Conservation (phyloP, 768 basidiomycete genomes). For the Zangia roseola region DNA sequence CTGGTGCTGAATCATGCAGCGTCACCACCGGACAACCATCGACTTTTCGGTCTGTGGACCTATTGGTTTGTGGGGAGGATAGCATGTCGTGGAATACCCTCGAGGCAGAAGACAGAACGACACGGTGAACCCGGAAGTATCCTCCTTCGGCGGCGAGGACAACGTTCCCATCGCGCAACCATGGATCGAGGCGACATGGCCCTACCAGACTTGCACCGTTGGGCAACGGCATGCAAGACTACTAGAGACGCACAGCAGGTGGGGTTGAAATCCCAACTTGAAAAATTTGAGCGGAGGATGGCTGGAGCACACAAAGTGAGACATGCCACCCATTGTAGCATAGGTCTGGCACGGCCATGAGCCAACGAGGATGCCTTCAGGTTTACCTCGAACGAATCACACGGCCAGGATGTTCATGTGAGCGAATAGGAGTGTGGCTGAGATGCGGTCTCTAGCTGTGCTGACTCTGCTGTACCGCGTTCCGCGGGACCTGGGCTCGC, state of each 20-base stretch:
- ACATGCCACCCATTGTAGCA: conserved; percentile 15
- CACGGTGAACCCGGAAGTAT: conserved; percentile 21
- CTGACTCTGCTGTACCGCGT: too few species aligned
- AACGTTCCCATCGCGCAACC: conserved; percentile 25
- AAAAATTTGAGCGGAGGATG: conserved; percentile 10
- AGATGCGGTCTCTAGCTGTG: too few species aligned
- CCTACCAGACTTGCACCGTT: conserved; percentile 12
- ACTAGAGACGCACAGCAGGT: conserved; percentile 10
- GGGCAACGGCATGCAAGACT: conserved; percentile 22
- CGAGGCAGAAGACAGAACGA: conserved; percentile 23
- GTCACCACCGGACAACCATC: conserved; percentile 26
- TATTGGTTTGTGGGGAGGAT: conserved; percentile 8
- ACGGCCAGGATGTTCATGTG: conserved; percentile 10
- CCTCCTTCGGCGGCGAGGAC: conserved; percentile 22
- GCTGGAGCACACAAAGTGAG: conserved; percentile 9
- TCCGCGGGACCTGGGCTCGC: too few species aligned
- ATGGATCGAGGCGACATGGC: conserved; percentile 22
- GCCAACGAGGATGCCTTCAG: conserved; percentile 28
- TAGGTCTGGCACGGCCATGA: conserved; percentile 28
- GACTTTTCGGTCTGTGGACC: conserved; percentile 11
- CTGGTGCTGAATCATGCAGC: conserved; percentile 17
- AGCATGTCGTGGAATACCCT: conserved; percentile 22
- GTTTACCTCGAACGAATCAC: conserved; percentile 18
- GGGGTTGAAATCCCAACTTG: conserved; percentile 14
- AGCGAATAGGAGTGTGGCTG: background rate